phyloP scores from a whole-genome alignment of 1,139 yeast species.

The Candida neerlandica region DNA sequence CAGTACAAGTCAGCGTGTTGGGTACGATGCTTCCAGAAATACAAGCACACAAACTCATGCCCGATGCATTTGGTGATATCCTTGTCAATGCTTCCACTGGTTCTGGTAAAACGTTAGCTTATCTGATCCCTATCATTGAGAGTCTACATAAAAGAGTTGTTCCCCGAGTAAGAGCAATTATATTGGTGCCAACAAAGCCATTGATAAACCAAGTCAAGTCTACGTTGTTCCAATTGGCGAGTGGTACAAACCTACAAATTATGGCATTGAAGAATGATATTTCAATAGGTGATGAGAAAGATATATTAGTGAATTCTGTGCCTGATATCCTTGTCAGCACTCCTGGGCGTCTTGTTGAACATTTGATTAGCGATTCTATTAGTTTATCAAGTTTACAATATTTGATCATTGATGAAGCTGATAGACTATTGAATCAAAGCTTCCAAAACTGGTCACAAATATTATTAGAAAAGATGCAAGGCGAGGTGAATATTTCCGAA shows the following conservation, averaged over 20 bases:
- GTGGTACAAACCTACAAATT: slow-evolving; percentile 66
- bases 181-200: slow-evolving; percentile 89
- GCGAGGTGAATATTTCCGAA: slow-evolving; percentile 27
- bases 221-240: slow-evolving; percentile 60
- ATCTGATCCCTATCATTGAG: slow-evolving; percentile 81
- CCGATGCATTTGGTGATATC: slow-evolving; percentile 68
- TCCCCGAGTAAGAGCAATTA: slow-evolving; percentile 73
- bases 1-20: slow-evolving; percentile 75
- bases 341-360: slow-evolving; percentile 96
- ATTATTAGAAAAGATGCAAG: slow-evolving; percentile 54
- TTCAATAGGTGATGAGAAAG: slow-evolving; percentile 68
- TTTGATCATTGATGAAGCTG: slow-evolving; percentile 93
- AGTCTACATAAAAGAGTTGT: slow-evolving; percentile 63
- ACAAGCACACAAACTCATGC: slow-evolving; percentile 49
- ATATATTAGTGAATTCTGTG: slow-evolving; percentile 41
- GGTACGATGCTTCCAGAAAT: slow-evolving; percentile 57
- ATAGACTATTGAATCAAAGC: slow-evolving; percentile 82
- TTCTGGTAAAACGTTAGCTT: slow-evolving; percentile 93
- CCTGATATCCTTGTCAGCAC: slow-evolving; percentile 87
- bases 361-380: slow-evolving; percentile 48
- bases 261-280: slow-evolving; percentile 60
- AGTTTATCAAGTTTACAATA: slow-evolving; percentile 57
- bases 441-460: slow-evolving; percentile 91
- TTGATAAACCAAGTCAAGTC: slow-evolving; percentile 78
- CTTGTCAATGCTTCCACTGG: slow-evolving; percentile 96